These are phyloP conservation scores for Talaromyces sp. DNA, from an alignment of 2,329 filamentous ascomycete species.

Conservation along the genomic window DNA sequence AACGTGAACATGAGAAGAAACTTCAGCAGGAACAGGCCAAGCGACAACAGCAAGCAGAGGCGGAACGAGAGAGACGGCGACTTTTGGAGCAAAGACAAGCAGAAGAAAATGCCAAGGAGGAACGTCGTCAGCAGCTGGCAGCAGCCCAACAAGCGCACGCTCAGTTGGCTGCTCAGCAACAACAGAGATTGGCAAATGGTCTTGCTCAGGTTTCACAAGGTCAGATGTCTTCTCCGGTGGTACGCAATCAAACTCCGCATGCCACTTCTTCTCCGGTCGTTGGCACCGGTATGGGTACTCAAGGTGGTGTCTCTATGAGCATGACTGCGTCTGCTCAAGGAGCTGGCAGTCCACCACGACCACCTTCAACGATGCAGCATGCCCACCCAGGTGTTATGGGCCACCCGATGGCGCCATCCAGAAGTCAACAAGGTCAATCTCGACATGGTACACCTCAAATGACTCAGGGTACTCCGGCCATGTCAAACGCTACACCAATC, in stretches of 20 bases:
- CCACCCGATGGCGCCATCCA: conserved; percentile 44
- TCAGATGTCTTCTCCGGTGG: conserved; percentile 47
- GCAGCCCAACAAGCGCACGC: conserved; percentile 49
- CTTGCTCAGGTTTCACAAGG: conserved; percentile 35
- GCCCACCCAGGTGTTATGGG: conserved; percentile 45
- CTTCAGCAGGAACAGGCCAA: conserved; percentile 50
- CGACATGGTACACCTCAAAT: conserved; percentile 50
- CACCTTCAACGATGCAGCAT: conserved; percentile 47
- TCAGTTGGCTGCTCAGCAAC: conserved; percentile 42
- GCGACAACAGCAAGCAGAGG: conserved; percentile 48
- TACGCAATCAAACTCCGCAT: conserved; percentile 48
- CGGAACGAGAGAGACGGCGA: conserved; percentile 48
- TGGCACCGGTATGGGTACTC: conserved; percentile 37
- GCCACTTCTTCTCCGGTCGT: conserved; percentile 45
- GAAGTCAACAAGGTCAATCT: conserved; percentile 47
- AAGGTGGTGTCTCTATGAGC: conserved; percentile 44
- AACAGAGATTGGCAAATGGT: conserved; percentile 50
- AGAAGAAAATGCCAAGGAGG: conserved; percentile 44
- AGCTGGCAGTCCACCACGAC: conserved; percentile 46
- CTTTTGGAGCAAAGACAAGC: conserved; percentile 43
- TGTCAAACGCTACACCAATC: conserved; percentile 47
- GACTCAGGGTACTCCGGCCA: conserved; percentile 45
- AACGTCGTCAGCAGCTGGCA: conserved; percentile 38
- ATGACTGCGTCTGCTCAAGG: conserved; percentile 45
- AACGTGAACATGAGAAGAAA: conserved; percentile 48